Evolutionary conservation across 2,329 filamentous ascomycete species (phyloP), one percentile per base, ranked within the genome.

Genomic region (Trichoderma harzianum): DNA sequence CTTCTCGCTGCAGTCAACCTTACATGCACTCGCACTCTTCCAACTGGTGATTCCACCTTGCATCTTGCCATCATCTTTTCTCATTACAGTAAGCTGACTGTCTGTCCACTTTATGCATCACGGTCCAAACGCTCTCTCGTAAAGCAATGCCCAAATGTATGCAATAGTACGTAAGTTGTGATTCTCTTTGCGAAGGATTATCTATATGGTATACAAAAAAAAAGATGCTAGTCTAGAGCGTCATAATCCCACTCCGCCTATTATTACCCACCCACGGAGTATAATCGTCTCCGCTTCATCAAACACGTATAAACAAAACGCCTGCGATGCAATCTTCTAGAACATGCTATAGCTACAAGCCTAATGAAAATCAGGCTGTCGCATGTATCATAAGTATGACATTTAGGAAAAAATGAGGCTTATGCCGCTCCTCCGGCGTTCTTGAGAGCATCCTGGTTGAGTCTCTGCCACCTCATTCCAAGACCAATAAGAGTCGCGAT

Each of bases 401-500:
- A 39, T 39, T 1, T 32, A 8, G 3, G 16, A 18, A 18, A 39
- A 36, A 34, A n/a, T 11, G 14, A 69, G 16, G 2, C 58, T 73
- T 78, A 81, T 62, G 79, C 80, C 71, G 78, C 79, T 43, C 77
- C 80, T 16, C 77, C 76, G 5, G 64, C 78, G 58, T 74, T 64
- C 43, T 69, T 74, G 30, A 77, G 71, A 30, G 76, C 76, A 43
- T 78, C 76, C 60, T 75, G 77, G 66, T 80, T 78, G 62, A 83
- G 79, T 75, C 79, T 82, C 73, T 76, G 77, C 84, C 84, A 85
- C 30, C 77, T 78, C 10, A 80, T 80, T 30, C 73, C 77, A 5
- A 83, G 71, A 18, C 77, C 77, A 21, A 83, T 70, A 4, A 83
- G 39, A 5, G 82, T 78, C 0, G 83, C 79, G 30, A 85, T 67